Evolutionary conservation across 768 basidiomycete genomes (phyloP), one percentile per base, ranked within the genome.

Genomic region (Leccinellum luteum): DNA sequence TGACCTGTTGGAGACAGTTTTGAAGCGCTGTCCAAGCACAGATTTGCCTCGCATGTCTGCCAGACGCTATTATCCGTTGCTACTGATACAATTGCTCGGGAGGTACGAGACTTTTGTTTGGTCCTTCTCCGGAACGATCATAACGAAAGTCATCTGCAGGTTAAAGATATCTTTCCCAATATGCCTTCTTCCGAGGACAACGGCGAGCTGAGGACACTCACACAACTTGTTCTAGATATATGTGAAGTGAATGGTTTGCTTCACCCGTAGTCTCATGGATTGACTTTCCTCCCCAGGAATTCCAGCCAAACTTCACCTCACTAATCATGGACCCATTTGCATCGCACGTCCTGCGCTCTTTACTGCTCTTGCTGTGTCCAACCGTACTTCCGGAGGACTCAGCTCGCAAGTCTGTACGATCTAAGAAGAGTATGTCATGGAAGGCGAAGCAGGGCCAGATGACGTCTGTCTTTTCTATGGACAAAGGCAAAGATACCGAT

Each of bases 31-130:
- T 75, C 81, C 28, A 85, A 80, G 66, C 90, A 98, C 66, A 83
- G 94, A 28, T 98, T 97, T 76, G 93, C 89, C 15, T 96, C 94
- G 25, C 95, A 98, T 83, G 95, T 97, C 7, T 90, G 90, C 64
- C 94, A 98, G 71, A 98, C 94, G 1, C 74, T 97, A 61, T 80
- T 98, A 62, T 81, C 80, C 2, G 83, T 92, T 23, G 83, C 85
- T 6, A 66, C 66, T 28, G 80, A 85, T 45, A 89, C 89, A 0
- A 73, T 91, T 45, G 75, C 81, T 25, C 78, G 90, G 69, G 91
- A 92, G 80, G 89, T 88, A 60, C 27, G 73, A 21, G 10, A 9
- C 31, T 51, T 34, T 31, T 14, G 47, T 21, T n/a, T 48, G 17
- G 23, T 52, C 21, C 23, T 52, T 13, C 59, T 30, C 51, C 23